phyloP scores from a whole-genome alignment of 2,329 filamentous ascomycete genomes.

The Waltergamsia citrina region DNA sequence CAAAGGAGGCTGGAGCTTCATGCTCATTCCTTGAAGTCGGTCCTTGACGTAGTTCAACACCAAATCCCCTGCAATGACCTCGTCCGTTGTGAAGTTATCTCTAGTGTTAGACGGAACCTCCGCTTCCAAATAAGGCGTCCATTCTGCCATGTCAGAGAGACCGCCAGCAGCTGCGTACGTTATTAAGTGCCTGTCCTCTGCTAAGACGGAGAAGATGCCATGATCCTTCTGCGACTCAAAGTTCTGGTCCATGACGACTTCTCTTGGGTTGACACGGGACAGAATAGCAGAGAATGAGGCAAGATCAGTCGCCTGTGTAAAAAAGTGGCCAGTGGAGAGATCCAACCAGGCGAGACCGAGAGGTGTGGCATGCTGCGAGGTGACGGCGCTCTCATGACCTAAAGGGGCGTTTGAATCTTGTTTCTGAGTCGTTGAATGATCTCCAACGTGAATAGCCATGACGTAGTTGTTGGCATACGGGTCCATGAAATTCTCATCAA shows the following conservation, averaged over 20 bases:
- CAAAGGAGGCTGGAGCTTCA: slow-evolving; percentile 76
- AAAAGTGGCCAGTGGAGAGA: slow-evolving; percentile 89
- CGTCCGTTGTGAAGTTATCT: slow-evolving; percentile 52
- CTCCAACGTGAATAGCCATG: slow-evolving; percentile 59
- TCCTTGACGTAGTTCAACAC: slow-evolving; percentile 79
- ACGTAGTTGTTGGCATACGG: slow-evolving; percentile 90
- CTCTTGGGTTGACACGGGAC: slow-evolving; percentile 72
- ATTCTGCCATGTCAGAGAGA: slow-evolving; percentile 47
- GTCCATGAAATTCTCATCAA: slow-evolving; percentile 96
- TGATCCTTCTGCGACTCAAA: slow-evolving; percentile 49
- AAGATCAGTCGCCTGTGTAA: slow-evolving; percentile 67
- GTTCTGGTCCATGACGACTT: slow-evolving; percentile 68
- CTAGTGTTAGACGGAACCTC: slow-evolving; percentile 46
- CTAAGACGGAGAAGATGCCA: slow-evolving; percentile 56
- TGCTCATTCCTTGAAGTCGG: slow-evolving; percentile 64
- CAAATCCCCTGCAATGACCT: slow-evolving; percentile 68
- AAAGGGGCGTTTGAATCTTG: slow-evolving; percentile 3
- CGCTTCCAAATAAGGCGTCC: slow-evolving; percentile 70
- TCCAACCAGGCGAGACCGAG: slow-evolving; percentile 91
- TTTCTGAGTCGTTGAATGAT: neutral
- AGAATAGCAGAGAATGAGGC: slow-evolving; percentile 69
- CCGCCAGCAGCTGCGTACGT: slow-evolving; percentile 53
- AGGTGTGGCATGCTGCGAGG: slow-evolving; percentile 15
- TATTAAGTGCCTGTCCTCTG: slow-evolving; percentile 66
- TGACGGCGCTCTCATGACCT: too few relatives aligned